A percentile compares a stretch with the other conserved stretches of the same genome.
Evolutionary conservation across 202 grass and related monocot genomes (phyloP).

Genomic region (Dendrocalamus latiflorus): DNA sequence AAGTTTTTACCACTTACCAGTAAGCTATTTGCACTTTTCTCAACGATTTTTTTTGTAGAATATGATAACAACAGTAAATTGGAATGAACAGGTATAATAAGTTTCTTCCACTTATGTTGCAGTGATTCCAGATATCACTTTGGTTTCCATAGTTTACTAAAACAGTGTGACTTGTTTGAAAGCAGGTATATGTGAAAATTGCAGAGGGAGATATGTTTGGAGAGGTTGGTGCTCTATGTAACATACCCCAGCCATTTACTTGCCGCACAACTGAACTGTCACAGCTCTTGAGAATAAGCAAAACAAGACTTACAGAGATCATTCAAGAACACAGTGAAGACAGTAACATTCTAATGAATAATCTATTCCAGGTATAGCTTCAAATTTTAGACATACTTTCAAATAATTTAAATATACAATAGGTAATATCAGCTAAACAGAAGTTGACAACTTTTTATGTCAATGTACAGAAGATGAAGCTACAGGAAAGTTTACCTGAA

Average conservation of each 20-base stretch:
- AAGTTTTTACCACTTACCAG: slow-evolving; percentile 4
- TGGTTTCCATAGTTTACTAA: slow-evolving; percentile 10
- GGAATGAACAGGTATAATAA: slow-evolving; percentile 45
- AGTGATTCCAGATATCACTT: not conserved
- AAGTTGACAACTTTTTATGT: slow-evolving; percentile 13
- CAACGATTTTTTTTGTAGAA: slow-evolving; percentile 27
- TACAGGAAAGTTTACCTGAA: slow-evolving; percentile 47
- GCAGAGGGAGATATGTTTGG: slow-evolving; percentile 51
- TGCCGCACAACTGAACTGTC: slow-evolving; percentile 46
- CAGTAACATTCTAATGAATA: slow-evolving; percentile 49
- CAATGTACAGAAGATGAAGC: slow-evolving; percentile 46
- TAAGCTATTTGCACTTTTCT: slow-evolving; percentile 19
- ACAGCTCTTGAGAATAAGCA: slow-evolving; percentile 61
- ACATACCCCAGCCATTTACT: slow-evolving; percentile 56
- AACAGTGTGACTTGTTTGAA: slow-evolving; percentile 27
- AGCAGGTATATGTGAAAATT: slow-evolving; percentile 42
- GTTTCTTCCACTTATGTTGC: not conserved
- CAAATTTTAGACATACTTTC: not conserved
- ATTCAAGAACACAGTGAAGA: slow-evolving; percentile 54
- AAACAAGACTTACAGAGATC: slow-evolving; percentile 40
- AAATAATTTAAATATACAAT: not conserved
- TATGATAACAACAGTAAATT: slow-evolving; percentile 43
- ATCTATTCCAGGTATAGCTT: slow-evolving; percentile 61
- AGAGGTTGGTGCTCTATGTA: slow-evolving; percentile 52
- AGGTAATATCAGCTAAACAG: slow-evolving; percentile 13